phyloP scores from a whole-genome alignment of 345 rosid genomes.

The Pistacia integerrima region DNA sequence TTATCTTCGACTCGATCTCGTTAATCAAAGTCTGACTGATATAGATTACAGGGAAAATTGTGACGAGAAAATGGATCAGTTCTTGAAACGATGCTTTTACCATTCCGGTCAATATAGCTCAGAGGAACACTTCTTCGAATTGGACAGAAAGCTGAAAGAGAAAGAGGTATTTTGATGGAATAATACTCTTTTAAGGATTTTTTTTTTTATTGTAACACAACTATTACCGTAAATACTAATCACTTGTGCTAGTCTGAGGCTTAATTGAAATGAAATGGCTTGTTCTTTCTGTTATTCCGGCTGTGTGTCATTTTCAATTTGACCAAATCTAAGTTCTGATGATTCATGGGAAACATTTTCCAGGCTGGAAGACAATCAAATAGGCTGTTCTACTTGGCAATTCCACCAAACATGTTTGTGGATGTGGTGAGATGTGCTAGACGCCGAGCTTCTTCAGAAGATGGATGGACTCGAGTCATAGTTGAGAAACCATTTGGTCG shows the following conservation, averaged over 20 bases:
- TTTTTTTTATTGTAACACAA: background rate
- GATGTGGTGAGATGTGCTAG: conserved; percentile 51
- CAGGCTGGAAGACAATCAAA: conserved; percentile 51
- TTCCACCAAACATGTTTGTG: conserved; percentile 48
- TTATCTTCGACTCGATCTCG: background rate
- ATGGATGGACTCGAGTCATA: conserved; percentile 59
- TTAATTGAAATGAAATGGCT: too few relatives aligned
- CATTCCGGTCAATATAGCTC: conserved; percentile 50
- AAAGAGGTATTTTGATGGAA: conserved; percentile 41
- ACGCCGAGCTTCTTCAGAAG: conserved; percentile 45
- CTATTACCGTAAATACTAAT: too few relatives aligned
- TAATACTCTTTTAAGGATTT: background rate
- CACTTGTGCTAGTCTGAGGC: too few relatives aligned
- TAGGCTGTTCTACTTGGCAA: conserved; percentile 54
- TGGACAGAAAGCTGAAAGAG: conserved; percentile 41
- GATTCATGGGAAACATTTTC: background rate
- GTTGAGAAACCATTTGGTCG: conserved; percentile 61
- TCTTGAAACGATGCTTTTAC: conserved; percentile 53
- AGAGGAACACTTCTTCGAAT: conserved; percentile 45
- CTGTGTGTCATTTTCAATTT: too few relatives aligned
- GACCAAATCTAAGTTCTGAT: background rate
- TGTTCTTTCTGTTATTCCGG: too few relatives aligned
- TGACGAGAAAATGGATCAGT: conserved; percentile 42
- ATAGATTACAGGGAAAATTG: conserved; percentile 40
- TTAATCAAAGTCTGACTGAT: background rate